phyloP scores from a whole-genome alignment of 108 stramenopile genomes.

The Cylindrotheca closterium region DNA sequence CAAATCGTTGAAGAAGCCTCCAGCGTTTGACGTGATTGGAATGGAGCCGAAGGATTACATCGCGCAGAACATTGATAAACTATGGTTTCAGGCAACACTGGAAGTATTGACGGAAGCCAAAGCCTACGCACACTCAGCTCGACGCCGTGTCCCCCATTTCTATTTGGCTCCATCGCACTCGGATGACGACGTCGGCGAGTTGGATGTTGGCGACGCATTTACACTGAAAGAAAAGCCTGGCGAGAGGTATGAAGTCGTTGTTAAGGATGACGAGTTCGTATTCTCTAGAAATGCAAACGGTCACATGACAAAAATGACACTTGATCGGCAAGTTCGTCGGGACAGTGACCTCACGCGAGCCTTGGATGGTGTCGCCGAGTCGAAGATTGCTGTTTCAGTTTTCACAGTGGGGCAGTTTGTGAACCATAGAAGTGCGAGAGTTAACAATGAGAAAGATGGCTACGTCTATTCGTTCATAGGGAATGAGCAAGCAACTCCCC shows the following conservation, averaged over 20 bases:
- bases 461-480: constrained; percentile 38
- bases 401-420: constrained; percentile 41
- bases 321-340: constrained; percentile 13
- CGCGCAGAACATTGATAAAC: constrained; percentile 33
- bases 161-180: constrained; percentile 28
- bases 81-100: constrained; percentile 38
- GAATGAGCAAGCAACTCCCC: constrained; percentile 35
- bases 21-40: constrained; percentile 7
- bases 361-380: constrained; percentile 32
- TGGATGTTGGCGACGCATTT: constrained; percentile 32
- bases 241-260: constrained; percentile 29
- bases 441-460: constrained; percentile 24
- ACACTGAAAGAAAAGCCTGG: constrained; percentile 11
- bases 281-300: constrained; percentile 34
- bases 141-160: constrained; percentile 19
- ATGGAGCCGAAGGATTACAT: background rate
- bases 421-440: constrained; percentile 28
- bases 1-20: background rate
- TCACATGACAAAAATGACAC: constrained; percentile 14
- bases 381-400: constrained; percentile 30
- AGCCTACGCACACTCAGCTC: constrained; percentile 35
- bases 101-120: constrained; percentile 28
- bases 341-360: constrained; percentile 30
- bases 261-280: constrained; percentile 18
- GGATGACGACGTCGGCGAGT: constrained; percentile 7